Percentiles rank a stretch among this genome's conserved stretches.
These are phyloP conservation scores for Rhizopogon salebrosus DNA, from an alignment of 768 basidiomycete genomes.

Conservation along the genomic window DNA sequence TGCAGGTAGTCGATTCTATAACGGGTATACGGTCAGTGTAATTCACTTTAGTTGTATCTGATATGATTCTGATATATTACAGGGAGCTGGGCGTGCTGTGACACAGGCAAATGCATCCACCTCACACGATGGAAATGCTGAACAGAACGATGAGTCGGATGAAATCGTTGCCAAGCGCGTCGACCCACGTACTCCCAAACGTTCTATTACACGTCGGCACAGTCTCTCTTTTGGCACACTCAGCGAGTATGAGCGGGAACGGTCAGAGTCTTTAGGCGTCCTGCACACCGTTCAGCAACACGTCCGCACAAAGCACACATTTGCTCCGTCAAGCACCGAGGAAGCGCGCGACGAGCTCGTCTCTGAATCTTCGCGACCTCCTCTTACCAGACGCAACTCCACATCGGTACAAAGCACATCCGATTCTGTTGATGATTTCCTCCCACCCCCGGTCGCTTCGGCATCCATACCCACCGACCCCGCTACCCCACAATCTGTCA, in stretches of 20 bases:
- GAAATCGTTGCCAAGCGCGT: conserved; percentile 35
- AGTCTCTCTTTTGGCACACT: conserved; percentile 49
- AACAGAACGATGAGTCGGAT: conserved; percentile 54
- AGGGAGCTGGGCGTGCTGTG: conserved; percentile 68
- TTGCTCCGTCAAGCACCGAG: conserved; percentile 27
- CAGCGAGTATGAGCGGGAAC: conserved; percentile 32
- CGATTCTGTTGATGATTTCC: conserved; percentile 14
- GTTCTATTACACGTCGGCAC: conserved; percentile 50
- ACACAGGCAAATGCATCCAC: conserved; percentile 66
- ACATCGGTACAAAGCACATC: conserved; percentile 29
- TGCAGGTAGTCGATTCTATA: conserved; percentile 66
- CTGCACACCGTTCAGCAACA: conserved; percentile 61
- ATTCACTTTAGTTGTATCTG: not conserved
- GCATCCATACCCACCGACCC: conserved; percentile 14
- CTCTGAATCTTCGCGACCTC: conserved; percentile 21
- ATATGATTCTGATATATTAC: conserved; percentile 7
- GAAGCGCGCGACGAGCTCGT: conserved; percentile 13
- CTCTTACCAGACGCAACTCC: conserved; percentile 44
- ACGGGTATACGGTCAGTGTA: conserved; percentile 56
- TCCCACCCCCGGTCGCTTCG: conserved; percentile 12
- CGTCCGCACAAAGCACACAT: conserved; percentile 55
- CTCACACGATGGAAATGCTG: conserved; percentile 43
- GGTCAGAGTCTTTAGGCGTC: conserved; percentile 41
- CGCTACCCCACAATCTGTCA: conserved; percentile 24
- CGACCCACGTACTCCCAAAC: conserved; percentile 29